Conservation (phyloP, 768 basidiomycete species). For the Naematelia aurantialba region DNA sequence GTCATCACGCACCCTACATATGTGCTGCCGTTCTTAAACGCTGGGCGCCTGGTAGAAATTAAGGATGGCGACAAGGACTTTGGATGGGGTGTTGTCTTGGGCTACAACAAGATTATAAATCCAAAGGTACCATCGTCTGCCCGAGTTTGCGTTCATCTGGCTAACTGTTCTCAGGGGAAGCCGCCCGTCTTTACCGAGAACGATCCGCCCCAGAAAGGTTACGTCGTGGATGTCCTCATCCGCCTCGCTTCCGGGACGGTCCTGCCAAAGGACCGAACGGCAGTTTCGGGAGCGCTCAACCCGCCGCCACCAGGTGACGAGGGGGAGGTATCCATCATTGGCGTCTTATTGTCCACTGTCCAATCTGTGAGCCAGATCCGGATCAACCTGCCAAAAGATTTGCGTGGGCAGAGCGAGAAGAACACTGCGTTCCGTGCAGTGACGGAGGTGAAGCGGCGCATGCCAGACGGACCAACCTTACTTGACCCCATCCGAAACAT, state of each 20-base stretch:
- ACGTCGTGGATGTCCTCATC: conserved; percentile 86
- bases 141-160: neutral
- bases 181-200: conserved; percentile 53
- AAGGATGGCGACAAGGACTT: conserved; percentile 83
- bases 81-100: conserved; percentile 93
- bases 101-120: conserved; percentile 80
- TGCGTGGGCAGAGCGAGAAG: conserved; percentile 68
- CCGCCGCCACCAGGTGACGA: conserved; percentile 71
- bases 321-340: conserved; percentile 79
- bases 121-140: conserved; percentile 56
- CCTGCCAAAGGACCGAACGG: conserved; percentile 56
- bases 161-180: conserved; percentile 44
- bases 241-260: conserved; percentile 67
- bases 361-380: conserved; percentile 82
- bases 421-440: conserved; percentile 88
- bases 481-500: conserved; percentile 92
- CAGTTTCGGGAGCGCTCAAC: conserved; percentile 65
- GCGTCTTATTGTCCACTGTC: conserved; percentile 79
- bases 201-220: conserved; percentile 83
- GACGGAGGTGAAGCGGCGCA: conserved; percentile 81
- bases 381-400: conserved; percentile 82
- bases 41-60: conserved; percentile 87
- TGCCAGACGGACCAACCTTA: conserved; percentile 78
- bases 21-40: conserved; percentile 86
- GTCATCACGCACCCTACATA: conserved; percentile 95